phyloP scores from a whole-genome alignment of 2,329 filamentous ascomycete genomes.

The Paecilomyces formosus region DNA sequence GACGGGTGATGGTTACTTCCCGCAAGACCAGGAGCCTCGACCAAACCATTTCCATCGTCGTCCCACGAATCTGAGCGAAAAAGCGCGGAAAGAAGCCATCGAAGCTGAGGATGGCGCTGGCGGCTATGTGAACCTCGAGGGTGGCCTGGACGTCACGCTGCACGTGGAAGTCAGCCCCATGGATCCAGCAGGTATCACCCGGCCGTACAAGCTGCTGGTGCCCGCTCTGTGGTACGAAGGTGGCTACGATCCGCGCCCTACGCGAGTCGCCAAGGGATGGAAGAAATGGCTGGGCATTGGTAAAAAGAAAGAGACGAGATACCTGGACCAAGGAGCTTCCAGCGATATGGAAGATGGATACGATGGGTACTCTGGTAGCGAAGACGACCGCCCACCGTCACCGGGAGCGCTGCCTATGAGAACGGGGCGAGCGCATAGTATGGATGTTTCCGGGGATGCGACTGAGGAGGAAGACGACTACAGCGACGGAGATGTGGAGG shows the following conservation, averaged over 20 bases:
- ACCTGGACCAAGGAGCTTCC: background rate
- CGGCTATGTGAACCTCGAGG: conserved; percentile 64
- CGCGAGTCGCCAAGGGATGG: conserved; percentile 30
- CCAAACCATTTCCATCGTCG: conserved; percentile 56
- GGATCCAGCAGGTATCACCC: conserved; percentile 81
- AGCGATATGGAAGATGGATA: conserved; percentile 14
- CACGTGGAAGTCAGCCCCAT: conserved; percentile 83
- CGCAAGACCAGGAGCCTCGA: conserved; percentile 17
- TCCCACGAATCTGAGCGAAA: conserved; percentile 60
- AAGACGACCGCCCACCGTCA: background rate
- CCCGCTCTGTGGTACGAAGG: conserved; percentile 60
- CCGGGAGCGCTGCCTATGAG: background rate
- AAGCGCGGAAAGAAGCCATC: conserved; percentile 51
- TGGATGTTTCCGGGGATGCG: background rate
- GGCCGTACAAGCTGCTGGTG: conserved; percentile 78
- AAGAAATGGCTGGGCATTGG: conserved; percentile 28
- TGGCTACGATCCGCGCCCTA: conserved; percentile 27
- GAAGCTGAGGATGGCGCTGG: conserved; percentile 44
- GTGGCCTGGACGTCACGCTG: conserved; percentile 76
- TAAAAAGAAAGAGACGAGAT: conserved; percentile 15
- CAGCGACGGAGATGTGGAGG: conserved; percentile 4
- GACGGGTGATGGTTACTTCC: conserved; percentile 26
- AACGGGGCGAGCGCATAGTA: background rate
- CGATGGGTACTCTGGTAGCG: conserved; percentile 6
- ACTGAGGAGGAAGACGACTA: conserved; percentile 6